A percentile compares a stretch with the other conserved stretches of the same genome.
Conservation (phyloP, 2,329 filamentous ascomycete species). For the Berkeleyomyces rouxiae region DNA sequence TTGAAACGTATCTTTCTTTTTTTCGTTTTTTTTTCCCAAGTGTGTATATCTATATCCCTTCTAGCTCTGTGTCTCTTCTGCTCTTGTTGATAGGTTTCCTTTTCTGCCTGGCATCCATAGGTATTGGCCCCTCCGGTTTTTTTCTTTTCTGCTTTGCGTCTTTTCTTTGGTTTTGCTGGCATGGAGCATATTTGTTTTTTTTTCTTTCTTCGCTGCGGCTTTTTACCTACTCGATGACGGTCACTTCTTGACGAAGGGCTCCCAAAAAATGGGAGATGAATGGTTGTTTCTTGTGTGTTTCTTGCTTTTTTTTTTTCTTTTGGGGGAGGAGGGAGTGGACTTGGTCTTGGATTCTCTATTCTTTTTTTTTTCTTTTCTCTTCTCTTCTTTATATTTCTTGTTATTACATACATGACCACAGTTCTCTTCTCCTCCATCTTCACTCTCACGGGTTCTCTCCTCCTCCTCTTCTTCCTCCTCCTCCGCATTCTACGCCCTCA, state of each 20-base stretch:
- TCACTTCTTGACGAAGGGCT: slow-evolving; percentile 3
- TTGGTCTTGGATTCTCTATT: slow-evolving; percentile 3
- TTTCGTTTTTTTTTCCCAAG: slow-evolving; percentile 1
- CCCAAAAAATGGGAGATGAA: background rate
- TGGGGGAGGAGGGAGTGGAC: background rate
- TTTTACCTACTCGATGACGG: slow-evolving; percentile 2
- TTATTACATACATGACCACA: background rate
- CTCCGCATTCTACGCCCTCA: background rate
- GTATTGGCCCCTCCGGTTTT: background rate
- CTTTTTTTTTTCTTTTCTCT: background rate
- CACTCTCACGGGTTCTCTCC: background rate
- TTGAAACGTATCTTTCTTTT: slow-evolving; percentile 5
- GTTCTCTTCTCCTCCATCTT: background rate
- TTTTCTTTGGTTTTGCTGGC: background rate
- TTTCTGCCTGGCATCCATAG: background rate
- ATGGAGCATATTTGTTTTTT: background rate
- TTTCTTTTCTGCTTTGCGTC: background rate
- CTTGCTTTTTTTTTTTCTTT: slow-evolving; percentile 1
- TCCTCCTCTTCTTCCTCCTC: background rate
- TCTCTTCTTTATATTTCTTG: background rate
- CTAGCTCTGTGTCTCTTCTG: slow-evolving; percentile 1
- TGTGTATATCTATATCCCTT: slow-evolving; percentile 14
- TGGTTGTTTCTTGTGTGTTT: background rate
- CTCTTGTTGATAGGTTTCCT: background rate
- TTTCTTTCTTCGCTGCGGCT: background rate